Evolutionary conservation across 306 rosid genomes (phyloP).

Genomic region (Quercus glauca): DNA sequence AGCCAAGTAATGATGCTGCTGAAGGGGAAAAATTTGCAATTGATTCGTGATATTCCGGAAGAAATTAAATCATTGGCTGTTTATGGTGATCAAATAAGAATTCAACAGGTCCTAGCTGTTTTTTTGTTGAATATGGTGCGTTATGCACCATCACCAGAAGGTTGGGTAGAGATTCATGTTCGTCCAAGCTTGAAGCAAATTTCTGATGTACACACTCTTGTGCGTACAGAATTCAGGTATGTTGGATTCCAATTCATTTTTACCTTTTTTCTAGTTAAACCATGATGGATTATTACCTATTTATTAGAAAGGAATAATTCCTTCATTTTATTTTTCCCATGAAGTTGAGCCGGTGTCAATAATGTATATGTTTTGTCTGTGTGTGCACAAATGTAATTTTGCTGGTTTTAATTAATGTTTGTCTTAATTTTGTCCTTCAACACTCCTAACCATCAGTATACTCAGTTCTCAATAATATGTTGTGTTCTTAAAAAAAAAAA

Average conservation of each 20-base stretch:
- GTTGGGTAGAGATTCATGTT: no score
- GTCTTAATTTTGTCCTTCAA: neutral
- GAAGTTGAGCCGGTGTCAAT: neutral
- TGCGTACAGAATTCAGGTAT: no score
- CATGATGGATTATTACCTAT: neutral
- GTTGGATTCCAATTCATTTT: no score
- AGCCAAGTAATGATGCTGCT: conserved; percentile 97
- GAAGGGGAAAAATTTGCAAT: no score
- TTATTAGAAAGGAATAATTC: neutral
- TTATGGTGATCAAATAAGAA: no score
- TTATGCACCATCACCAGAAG: no score
- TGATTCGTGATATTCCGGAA: no score
- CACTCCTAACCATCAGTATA: neutral
- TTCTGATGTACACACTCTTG: no score
- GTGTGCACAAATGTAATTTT: neutral
- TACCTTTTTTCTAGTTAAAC: neutral
- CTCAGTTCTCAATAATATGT: neutral
- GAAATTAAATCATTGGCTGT: no score
- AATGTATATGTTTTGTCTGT: neutral
- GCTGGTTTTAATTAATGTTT: neutral
- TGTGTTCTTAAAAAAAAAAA: neutral
- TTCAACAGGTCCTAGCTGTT: no score
- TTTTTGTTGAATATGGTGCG: no score
- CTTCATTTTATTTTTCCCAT: neutral
- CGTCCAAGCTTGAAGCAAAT: no score